Evolutionary conservation across 2,329 filamentous ascomycete species (phyloP).

Genomic region (Arthroderma sp.): DNA sequence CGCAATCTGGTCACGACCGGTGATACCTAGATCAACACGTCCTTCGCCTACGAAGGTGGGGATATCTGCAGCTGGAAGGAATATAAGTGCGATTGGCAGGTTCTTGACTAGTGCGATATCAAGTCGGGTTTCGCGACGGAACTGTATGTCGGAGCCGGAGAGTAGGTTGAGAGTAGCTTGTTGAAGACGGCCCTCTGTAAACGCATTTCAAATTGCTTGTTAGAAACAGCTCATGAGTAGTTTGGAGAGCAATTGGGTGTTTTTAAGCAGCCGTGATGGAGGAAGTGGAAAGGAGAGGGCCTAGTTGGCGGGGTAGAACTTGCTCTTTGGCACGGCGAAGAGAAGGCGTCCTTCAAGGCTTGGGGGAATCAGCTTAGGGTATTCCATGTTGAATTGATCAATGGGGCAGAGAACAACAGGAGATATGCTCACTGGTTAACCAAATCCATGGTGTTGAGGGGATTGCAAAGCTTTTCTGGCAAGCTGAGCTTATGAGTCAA

Average conservation of each 20-base stretch:
- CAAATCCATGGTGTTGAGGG: slow-evolving; percentile 39
- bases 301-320: slow-evolving; percentile 28
- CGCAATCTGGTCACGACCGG: slow-evolving; percentile 79
- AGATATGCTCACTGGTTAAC: slow-evolving; percentile 43
- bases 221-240: slow-evolving; percentile 2
- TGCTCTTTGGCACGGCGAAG: slow-evolving; percentile 97
- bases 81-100: slow-evolving; percentile 84
- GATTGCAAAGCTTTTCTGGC: neutral
- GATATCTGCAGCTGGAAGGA: slow-evolving; percentile 93
- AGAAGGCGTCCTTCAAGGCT: slow-evolving; percentile 86
- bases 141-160: slow-evolving; percentile 88
- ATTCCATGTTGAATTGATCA: neutral
- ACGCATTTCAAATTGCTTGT: slow-evolving; percentile 9
- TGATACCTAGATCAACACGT: slow-evolving; percentile 85
- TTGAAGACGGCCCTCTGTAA: slow-evolving; percentile 78
- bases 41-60: slow-evolving; percentile 95
- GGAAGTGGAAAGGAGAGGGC: slow-evolving; percentile 6
- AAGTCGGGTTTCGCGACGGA: slow-evolving; percentile 83
- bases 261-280: neutral
- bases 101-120: slow-evolving; percentile 98
- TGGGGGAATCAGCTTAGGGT: slow-evolving; percentile 7
- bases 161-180: slow-evolving; percentile 80
- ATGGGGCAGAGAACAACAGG: neutral
- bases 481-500: too few relatives aligned
- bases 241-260: slow-evolving; percentile 4